These are phyloP conservation scores for Raddia distichophylla DNA, from an alignment of 176 grass and related monocot genomes.

Conservation along the genomic window DNA sequence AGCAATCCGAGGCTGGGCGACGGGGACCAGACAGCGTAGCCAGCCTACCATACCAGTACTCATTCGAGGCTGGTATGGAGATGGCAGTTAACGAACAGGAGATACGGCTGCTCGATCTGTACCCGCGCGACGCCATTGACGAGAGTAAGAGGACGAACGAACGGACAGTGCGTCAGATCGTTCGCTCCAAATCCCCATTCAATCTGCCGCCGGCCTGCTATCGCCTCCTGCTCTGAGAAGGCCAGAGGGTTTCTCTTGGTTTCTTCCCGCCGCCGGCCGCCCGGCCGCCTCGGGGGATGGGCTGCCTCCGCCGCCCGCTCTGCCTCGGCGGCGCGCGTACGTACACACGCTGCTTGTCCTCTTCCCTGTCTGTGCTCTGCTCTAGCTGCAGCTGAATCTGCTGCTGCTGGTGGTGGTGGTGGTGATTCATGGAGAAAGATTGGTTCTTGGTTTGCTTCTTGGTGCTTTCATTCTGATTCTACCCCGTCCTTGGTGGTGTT, in stretches of 20 bases:
- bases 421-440: conserved; percentile 3
- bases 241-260: background rate
- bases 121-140: background rate
- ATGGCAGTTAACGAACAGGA: background rate
- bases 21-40: conserved; percentile 26
- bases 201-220: background rate
- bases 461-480: background rate
- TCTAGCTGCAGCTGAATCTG: background rate
- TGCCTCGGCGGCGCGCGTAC: conserved; percentile 44
- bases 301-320: conserved; percentile 36
- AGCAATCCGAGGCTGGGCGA: conserved; percentile 20
- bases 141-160: background rate
- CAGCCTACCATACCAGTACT: background rate
- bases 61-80: too few relatives aligned
- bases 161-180: background rate
- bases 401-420: background rate
- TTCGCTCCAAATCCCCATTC: background rate
- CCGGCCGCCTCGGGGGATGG: background rate
- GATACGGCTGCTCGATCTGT: background rate
- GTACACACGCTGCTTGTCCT: background rate
- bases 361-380: background rate
- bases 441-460: conserved; percentile 8
- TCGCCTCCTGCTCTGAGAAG: background rate
- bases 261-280: background rate
- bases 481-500: background rate